Base-by-base conservation (phyloP, 495 filamentous ascomycete species). In the Neurospora sp. region DNA sequence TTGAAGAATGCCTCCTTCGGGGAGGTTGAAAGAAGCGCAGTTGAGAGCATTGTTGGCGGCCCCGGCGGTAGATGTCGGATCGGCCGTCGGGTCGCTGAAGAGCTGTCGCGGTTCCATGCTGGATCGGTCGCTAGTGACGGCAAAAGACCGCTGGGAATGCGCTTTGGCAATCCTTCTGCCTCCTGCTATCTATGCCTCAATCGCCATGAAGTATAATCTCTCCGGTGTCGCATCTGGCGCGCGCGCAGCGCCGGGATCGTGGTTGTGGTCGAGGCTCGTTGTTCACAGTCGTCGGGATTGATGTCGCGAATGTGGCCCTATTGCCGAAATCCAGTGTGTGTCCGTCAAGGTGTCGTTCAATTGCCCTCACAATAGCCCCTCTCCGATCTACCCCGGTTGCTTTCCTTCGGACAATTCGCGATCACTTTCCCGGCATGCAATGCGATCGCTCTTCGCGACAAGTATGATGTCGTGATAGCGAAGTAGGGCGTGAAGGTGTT, bases 1-100 rank as follows among this genome's bases (percentile, higher is more conserved):
- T 72, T 86, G 86, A 14, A 93, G 77, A 42, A 90, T 78, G 14
- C 91, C 91, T 82, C 86, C 86, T 41, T 83, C 82, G 8, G 91
- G 90, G 18, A 95, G 85, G 31, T 88, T 85, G 78, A 91, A 6
- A 41, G 72, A 72, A 74, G 75, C 27, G 75, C 80, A 80, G 78
- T 70, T 70, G 74, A 80, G 77, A 75, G 72, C 70, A 72, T 72
- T 74, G 42, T 73, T 70, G 71, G 39, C 49, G 49, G 76, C 35
- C 71, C 71, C 18, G 9, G 75, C 72, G 31, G 74, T 71, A 44
- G 41, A 69, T 31, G 74, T 72, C 38, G 76, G 73, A 41, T 49
- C 75, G 74, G 74, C 42, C 46, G 74, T 73, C 72, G 78, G n/a
- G 31, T 54, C 75, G 35, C 69, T 60, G 70, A 77, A 40, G 31